Evolutionary conservation across 371 early-diverging fungal genomes (phyloP), one percentile per base, ranked within the genome.

Genomic region (Mucor irregularis): DNA sequence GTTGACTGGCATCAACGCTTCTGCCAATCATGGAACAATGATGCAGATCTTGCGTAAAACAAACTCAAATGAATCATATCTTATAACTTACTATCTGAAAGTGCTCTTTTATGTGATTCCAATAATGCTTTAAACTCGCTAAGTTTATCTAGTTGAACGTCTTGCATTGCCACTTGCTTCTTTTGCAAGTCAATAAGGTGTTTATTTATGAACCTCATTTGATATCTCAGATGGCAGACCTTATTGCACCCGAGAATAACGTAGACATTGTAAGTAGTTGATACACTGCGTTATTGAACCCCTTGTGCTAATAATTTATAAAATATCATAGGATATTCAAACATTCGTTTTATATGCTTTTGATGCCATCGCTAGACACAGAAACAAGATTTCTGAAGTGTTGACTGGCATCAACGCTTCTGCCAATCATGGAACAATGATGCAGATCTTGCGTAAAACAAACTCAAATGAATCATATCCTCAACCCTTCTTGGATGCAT

Each of bases 21-120:
- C 93, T 2, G 94, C 94, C 2, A 96, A 94, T 61, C 96, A 97
- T 64, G 98, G 98, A 11, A 76, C 88, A 9, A 71, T 97, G 17
- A 82, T 97, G 75, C 89, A 85, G 56, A 81, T 91, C 5, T 54
- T 93, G 31, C 85, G 91, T 52, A 88, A 83, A 63, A 77, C 87
- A 28, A 78, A 87, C 17, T 62, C 78, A 34, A 53, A 76, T 29
- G 77, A 83, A 29, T 57, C 56, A 9, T 87, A 73, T 50, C 73
- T 13, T 11, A 25, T 14, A 46, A 31, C 13, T 54, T 64, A 68
- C 76, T 72, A 31, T 60, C 45, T 11, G 47, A 37, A 43, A 72
- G 43, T 9, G 48, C 33, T 25, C 53, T 43, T 38, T 69, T 72
- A 42, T 68, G 58, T 33, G 49, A 28, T 43, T 62, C 42, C 5